Base-by-base conservation (phyloP, 2,329 filamentous ascomycete species). In the Phaeosphaeriaceae sp. region DNA sequence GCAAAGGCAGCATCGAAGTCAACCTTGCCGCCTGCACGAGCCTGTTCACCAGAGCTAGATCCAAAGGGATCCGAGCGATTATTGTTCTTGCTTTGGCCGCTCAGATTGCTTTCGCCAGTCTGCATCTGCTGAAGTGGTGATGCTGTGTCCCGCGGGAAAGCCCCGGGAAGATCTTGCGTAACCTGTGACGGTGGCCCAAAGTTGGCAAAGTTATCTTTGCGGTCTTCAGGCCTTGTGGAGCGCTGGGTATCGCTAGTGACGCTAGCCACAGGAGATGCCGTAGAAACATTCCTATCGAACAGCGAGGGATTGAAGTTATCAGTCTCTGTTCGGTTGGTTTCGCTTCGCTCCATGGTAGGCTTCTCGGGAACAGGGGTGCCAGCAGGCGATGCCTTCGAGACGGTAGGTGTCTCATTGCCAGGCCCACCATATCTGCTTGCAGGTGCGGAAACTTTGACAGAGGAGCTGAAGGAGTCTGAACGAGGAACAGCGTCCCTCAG, bases 1-100 rank as follows among this genome's bases (percentile, higher is more conserved):
- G 90, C 91, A 80, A 96, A 96, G 1, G 92, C 92, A 60, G 89
- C 88, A 72, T 96, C 92, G 66, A 96, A 95, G 68, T 95, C 92
- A 50, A 91, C 88, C 79, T 92, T 92, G 42, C 88, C 76, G 22
- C 78, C 79, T 57, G 48, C 66, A 56, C 72, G 71, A 33, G 74
- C 66, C 24, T 76, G 74, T 22, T 76, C 71, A 36, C 63, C 69
- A 22, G 68, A 60, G 6, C 70, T 66, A 54, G 63, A 64, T 56
- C 70, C 62, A 45, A 82, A 81, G 11, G 79, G 79, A 67, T 82
- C 81, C 51, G 74, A 69, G 46, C 76, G 77, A 51, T 71, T 76
- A 59, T 73, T 78, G 46, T 73, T 72, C 48, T 78, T 79, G 66
- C 79, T 80, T 58, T 80, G 74, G 56, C 82, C 79, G 66, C 81